Base-by-base conservation (phyloP, 305 asterid species). In the Plantago coronopus region DNA sequence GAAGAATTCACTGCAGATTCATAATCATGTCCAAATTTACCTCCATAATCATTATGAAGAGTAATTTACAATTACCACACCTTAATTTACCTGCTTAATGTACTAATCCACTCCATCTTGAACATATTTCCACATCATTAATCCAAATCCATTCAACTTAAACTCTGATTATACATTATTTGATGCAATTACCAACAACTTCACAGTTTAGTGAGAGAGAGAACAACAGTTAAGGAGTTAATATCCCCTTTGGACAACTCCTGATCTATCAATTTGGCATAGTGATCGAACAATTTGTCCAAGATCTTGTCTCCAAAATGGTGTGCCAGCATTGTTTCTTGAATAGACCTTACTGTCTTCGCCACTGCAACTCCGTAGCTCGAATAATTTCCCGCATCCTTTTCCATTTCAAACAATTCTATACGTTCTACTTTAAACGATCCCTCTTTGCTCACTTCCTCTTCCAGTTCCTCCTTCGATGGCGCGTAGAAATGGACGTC, bases 401-500 rank as follows among this genome's bases (percentile, higher is more conserved):
- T 76, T n/a, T 83, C 94, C 48, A 69, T 72, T 63, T 79, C 96
- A 62, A 76, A 77, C 75, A 56, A 64, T 57, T 83, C 89, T 17
- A 80, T 10, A 64, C 65, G 40, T 14, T 85, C 96, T 34, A 80
- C 34, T 48, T 70, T 72, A 73, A 89, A 75, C 12, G 83, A 74
- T 19, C 86, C 95, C 45, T 89, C 87, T 43, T 69, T 76, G 50
- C 69, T 78, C 10, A 81, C 78, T 60, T 74, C 77, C 0, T 80
- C 84, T 72, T 80, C 94, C 54, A 93, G 5, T 70, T 93, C 97
- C 61, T 81, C 87, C 45, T 68, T 78, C 16, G 84, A 79, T 43
- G 98, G 87, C 14, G 96, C 89, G 66, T 87, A 93, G 37, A 84
- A 93, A 60, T 93, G 85, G 20, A 83, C 88, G 18, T 93, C 96